Evolutionary conservation across 2,329 filamentous ascomycete species (phyloP).

Genomic region (Ceratocystis diversiconidia): DNA sequence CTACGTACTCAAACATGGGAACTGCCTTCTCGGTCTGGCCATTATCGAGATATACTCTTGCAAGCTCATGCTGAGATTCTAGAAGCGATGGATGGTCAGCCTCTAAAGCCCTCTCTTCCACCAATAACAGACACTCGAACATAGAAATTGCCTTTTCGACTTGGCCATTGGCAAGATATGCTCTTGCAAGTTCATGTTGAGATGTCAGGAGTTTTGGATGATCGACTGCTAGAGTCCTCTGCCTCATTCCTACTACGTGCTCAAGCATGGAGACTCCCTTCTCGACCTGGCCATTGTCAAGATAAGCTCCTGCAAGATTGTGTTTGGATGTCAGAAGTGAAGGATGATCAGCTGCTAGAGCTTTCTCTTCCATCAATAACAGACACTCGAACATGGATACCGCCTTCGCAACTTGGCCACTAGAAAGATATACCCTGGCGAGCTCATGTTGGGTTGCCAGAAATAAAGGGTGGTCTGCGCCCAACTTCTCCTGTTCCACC

Average conservation of each 20-base stretch:
- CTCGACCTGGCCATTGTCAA: neutral
- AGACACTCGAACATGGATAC: no score
- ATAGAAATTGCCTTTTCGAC: neutral
- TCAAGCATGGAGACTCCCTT: neutral
- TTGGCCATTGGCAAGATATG: neutral
- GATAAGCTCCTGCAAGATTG: no score
- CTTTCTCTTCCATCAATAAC: no score
- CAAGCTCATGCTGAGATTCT: neutral
- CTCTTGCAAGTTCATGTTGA: neutral
- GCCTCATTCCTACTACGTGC: neutral
- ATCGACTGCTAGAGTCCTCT: neutral
- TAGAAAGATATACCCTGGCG: neutral
- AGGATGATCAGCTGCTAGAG: no score
- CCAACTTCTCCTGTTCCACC: neutral
- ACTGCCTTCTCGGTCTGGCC: no score
- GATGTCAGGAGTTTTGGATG: neutral
- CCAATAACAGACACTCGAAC: neutral
- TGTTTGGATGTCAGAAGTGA: no score
- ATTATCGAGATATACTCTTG: neutral
- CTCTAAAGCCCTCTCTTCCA: neutral
- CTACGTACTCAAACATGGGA: no score
- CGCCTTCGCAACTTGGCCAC: neutral
- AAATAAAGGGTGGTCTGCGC: neutral
- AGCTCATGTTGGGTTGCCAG: neutral
- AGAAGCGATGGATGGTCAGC: neutral